Evolutionary conservation across 2,329 filamentous ascomycete genomes (phyloP).

Genomic region (Microdochium paspali): DNA sequence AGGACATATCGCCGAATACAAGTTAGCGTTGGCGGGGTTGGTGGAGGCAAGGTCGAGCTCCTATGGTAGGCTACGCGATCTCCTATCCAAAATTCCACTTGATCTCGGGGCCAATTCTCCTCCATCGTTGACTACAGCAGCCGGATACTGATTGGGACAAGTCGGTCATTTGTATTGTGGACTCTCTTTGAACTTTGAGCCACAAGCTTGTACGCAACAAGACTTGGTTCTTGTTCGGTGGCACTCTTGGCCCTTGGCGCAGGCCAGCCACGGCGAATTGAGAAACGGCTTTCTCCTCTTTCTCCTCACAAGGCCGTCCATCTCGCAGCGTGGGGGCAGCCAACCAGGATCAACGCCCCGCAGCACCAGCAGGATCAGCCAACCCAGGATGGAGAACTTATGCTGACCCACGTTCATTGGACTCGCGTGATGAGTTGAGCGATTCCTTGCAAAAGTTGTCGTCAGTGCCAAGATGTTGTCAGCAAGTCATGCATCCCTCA

Average conservation of each 20-base stretch:
- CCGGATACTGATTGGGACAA: too few species aligned
- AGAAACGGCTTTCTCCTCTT: neutral
- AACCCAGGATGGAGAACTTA: too few species aligned
- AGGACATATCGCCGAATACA: neutral
- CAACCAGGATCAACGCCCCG: neutral
- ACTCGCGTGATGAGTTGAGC: neutral
- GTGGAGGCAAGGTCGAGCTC: neutral
- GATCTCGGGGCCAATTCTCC: too few species aligned
- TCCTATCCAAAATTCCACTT: too few species aligned
- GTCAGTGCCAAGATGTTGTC: neutral
- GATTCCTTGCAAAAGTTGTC: neutral
- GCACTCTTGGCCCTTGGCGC: neutral
- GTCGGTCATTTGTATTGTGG: neutral
- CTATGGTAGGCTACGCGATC: too few species aligned
- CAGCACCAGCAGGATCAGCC: too few species aligned
- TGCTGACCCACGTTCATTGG: neutral
- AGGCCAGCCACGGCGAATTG: neutral
- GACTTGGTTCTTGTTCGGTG: neutral
- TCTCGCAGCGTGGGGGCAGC: neutral
- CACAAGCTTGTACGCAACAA: neutral
- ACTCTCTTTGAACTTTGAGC: neutral
- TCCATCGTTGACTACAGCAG: too few species aligned
- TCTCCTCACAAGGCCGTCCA: too few species aligned
- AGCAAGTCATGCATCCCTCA: too few species aligned
- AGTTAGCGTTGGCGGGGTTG: neutral